Evolutionary conservation across 176 grass and related monocot genomes (phyloP).

Genomic region (Lolium multiflorum): DNA sequence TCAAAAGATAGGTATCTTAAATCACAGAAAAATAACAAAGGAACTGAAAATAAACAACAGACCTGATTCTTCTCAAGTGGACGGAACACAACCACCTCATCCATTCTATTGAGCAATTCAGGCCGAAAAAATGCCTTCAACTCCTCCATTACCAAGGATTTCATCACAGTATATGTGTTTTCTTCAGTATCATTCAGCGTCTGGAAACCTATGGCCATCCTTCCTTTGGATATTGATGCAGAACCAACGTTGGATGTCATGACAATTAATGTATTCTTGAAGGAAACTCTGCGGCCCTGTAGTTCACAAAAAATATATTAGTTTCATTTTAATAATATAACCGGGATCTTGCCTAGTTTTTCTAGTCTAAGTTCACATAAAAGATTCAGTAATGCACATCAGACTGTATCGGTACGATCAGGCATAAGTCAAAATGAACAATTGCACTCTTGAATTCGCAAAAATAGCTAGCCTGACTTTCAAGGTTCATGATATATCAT

Average conservation of each 20-base stretch:
- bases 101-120: conserved; percentile 95
- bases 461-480: conserved; percentile 1
- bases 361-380: conserved; percentile 36
- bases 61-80: conserved; percentile 92
- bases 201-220: conserved; percentile 70
- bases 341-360: background rate
- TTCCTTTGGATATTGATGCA: conserved; percentile 76
- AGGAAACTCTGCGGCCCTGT: conserved; percentile 89
- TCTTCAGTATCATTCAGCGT: conserved; percentile 63
- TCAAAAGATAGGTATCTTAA: background rate
- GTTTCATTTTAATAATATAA: conserved; percentile 10
- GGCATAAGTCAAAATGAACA: background rate
- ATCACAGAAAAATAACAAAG: conserved; percentile 17
- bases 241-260: conserved; percentile 98
- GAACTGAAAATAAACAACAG: conserved; percentile 23
- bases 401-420: conserved; percentile 4
- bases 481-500: conserved; percentile 40
- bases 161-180: conserved; percentile 71
- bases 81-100: conserved; percentile 93
- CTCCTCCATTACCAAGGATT: conserved; percentile 85
- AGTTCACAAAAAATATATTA: conserved; percentile 27
- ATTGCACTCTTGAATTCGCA: background rate
- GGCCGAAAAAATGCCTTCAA: conserved; percentile 90
- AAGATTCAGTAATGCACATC: conserved; percentile 27
- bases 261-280: conserved; percentile 96